Evolutionary conservation across 2,329 filamentous ascomycete genomes (phyloP).

Genomic region (Hymenoscyphus fraxineus): DNA sequence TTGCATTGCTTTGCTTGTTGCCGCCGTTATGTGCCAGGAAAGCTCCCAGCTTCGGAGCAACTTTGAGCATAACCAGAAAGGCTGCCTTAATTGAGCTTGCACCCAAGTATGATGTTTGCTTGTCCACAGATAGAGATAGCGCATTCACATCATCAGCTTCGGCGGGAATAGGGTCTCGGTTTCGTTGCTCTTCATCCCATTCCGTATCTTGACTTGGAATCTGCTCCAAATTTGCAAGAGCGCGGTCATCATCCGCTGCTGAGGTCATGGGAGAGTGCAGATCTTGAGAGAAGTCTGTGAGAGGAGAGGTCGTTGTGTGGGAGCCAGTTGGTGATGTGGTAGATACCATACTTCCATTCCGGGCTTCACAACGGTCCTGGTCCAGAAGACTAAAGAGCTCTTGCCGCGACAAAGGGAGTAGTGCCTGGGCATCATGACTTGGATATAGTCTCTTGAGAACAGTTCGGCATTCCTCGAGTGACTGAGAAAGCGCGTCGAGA

Average conservation of each 20-base stretch:
- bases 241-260: constrained; percentile 45
- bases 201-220: constrained; percentile 62
- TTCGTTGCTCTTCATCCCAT: constrained; percentile 62
- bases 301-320: constrained; percentile 43
- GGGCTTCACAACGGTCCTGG: constrained; percentile 32
- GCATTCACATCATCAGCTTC: constrained; percentile 71
- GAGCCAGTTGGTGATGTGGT: constrained; percentile 52
- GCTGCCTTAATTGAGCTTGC: constrained; percentile 74
- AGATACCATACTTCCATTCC: constrained; percentile 26
- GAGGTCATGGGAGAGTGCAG: constrained; percentile 47
- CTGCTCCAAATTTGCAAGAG: constrained; percentile 57
- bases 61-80: constrained; percentile 61
- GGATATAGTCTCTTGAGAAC: constrained; percentile 62
- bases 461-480: constrained; percentile 60
- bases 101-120: constrained; percentile 64
- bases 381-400: constrained; percentile 57
- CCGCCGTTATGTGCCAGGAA: constrained; percentile 39
- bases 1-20: constrained; percentile 20
- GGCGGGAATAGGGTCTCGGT: constrained; percentile 52
- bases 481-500: constrained; percentile 60
- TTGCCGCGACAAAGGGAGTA: constrained; percentile 53
- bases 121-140: constrained; percentile 54
- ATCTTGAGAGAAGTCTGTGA: constrained; percentile 40
- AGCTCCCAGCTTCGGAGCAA: constrained; percentile 47
- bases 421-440: constrained; percentile 48